Conservation (phyloP, 768 basidiomycete genomes). For the Cystoderma amianthinum region DNA sequence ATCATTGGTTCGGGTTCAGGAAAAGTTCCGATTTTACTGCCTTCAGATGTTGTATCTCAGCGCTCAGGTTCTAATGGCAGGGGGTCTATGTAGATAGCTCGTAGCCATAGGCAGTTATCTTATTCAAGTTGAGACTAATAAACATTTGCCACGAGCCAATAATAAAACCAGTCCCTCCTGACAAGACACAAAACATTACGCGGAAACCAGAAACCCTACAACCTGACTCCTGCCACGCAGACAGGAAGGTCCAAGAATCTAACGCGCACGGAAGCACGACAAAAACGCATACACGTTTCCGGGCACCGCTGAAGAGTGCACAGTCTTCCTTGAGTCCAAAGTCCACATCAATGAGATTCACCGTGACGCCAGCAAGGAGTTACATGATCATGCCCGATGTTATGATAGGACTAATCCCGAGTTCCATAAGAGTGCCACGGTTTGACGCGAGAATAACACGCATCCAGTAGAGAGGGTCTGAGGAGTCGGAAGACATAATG, state of each 20-base stretch:
- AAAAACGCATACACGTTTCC: constrained; percentile 69
- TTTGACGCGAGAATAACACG: constrained; percentile 98
- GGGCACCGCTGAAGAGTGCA: constrained; percentile 90
- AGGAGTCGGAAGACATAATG: constrained; percentile 99
- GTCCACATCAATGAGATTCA: constrained; percentile 96
- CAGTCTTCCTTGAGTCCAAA: constrained; percentile 96
- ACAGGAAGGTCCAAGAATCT: background rate
- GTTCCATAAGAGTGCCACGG: constrained; percentile 98
- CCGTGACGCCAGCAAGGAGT: constrained; percentile 94
- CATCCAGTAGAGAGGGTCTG: constrained; percentile 99
- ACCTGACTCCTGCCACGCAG: no score
- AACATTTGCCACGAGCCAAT: no score
- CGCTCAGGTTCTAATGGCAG: no score
- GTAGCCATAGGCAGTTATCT: no score
- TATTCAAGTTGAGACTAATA: no score
- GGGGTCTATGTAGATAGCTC: no score
- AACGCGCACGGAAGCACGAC: background rate
- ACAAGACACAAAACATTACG: no score
- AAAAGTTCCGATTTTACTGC: no score
- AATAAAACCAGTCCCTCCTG: no score
- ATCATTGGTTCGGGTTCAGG: no score
- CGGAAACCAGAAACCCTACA: constrained; percentile 1
- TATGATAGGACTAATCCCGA: constrained; percentile 96
- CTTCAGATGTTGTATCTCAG: no score
- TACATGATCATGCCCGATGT: constrained; percentile 99